phyloP scores from a whole-genome alignment of 1,139 yeast genomes.

The Yamadazyma sp. region DNA sequence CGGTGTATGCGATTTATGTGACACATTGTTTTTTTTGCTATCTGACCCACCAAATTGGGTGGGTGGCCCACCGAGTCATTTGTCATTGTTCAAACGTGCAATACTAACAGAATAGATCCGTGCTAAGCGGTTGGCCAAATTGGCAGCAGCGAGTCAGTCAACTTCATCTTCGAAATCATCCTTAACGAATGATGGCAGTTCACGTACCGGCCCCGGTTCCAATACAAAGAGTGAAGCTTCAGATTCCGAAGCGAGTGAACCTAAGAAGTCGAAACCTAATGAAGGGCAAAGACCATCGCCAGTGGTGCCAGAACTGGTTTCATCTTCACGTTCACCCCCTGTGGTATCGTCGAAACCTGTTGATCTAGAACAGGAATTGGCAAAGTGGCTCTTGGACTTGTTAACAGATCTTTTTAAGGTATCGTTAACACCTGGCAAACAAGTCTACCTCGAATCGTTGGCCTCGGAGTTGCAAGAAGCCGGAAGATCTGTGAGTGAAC shows the following conservation, averaged over 20 bases:
- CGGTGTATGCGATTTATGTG: too few species aligned
- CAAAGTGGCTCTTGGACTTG: conserved; percentile 9
- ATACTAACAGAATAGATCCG: conserved; percentile 42
- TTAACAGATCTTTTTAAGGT: conserved; percentile 44
- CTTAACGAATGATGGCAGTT: not conserved
- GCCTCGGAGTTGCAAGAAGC: conserved; percentile 33
- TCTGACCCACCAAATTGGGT: too few species aligned
- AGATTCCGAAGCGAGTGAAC: not conserved
- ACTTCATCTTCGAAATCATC: not conserved
- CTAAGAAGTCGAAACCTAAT: conserved; percentile 5
- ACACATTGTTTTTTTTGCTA: too few species aligned
- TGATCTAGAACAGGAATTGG: not conserved
- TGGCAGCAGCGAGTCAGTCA: conserved; percentile 29
- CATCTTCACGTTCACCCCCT: not conserved
- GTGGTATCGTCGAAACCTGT: not conserved
- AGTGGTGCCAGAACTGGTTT: not conserved
- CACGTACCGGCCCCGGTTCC: not conserved
- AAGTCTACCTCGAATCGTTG: conserved; percentile 35
- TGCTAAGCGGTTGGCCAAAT: conserved; percentile 56
- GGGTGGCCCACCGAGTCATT: too few species aligned
- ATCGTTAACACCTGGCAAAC: conserved; percentile 19
- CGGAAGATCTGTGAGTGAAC: conserved; percentile 22
- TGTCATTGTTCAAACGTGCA: too few species aligned
- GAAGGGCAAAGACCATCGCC: not conserved
- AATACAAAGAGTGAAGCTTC: not conserved